Evolutionary conservation across 140 eudicot species (phyloP).

Genomic region (Oenanthe javanica): DNA sequence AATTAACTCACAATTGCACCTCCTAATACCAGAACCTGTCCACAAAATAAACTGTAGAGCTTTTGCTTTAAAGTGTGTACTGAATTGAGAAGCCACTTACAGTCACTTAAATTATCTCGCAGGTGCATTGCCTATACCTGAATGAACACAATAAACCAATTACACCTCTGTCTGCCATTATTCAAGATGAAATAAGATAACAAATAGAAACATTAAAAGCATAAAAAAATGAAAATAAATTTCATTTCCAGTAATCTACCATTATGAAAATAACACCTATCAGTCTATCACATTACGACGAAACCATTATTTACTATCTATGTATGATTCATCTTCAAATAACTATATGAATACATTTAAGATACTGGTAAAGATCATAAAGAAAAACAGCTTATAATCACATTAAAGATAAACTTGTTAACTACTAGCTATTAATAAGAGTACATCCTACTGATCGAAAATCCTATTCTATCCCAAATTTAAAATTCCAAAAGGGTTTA

Average conservation of each 20-base stretch:
- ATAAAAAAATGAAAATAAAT: not conserved
- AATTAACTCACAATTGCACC: not conserved
- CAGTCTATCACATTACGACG: not conserved
- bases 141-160: constrained; percentile 11
- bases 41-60: constrained; percentile 2
- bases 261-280: too few relatives aligned
- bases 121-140: constrained; percentile 13
- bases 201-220: not conserved
- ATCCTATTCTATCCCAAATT: not conserved
- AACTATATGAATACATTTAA: not conserved
- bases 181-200: not conserved
- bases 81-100: not conserved
- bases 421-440: not conserved
- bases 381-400: too few relatives aligned
- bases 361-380: too few relatives aligned
- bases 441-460: not conserved
- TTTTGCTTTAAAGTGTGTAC: not conserved
- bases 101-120: not conserved
- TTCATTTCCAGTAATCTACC: not conserved
- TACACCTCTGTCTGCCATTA: not conserved
- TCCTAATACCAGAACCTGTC: constrained; percentile 10
- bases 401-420: not conserved
- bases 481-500: not conserved
- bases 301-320: not conserved
- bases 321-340: not conserved